Evolutionary conservation across 345 rosid genomes (phyloP), one percentile per base, ranked within the genome.

Genomic region (Aquilaria malaccensis): DNA sequence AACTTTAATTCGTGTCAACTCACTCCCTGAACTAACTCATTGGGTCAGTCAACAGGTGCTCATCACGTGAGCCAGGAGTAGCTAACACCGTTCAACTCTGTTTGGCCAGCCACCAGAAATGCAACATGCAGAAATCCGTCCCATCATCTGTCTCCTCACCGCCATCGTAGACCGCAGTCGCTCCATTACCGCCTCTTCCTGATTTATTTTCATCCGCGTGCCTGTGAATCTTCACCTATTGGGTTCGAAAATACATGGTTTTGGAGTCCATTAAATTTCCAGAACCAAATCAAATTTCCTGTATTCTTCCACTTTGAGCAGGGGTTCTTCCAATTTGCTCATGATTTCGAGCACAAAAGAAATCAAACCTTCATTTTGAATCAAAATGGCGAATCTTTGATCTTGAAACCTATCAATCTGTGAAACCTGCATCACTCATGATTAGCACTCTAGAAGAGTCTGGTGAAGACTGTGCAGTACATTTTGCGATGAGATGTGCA

Each of bases 401-500:
- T 22, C 22, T 22, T 50, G 59, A 71, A 56, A 41, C 9, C 61
- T 32, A 49, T 52, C 29, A 59, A 64, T 30, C 60, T 64, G 13
- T 69, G 65, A 72, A 14, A n/a, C 29, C 11, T 5, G 29, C 30
- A 22, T 52, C 55, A n/a, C 55, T n/a, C 4, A 6, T 12, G 32
- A 53, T 65, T 72, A 61, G 78, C 97, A 81, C 52, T 89, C 85
- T 76, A 83, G 98, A 75, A 96, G 98, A 22, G 97, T 92, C 59
- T 75, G 97, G 60, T 79, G 65, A 70, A 76, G 97, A 73, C 95
- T 96, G 50, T 92, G 98, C 97, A 96, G 98, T 2, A 92, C 87
- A 72, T 92, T 77, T 72, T 22, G 98, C 97, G 3, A 95, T 96
- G 50, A 92, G 87, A 92, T 92, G 67, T 77, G 98, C 5, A 97